Evolutionary conservation across 306 rosid species (phyloP), one percentile per base, ranked within the genome.

Genomic region (cucumber (Cucumis sativus)): DNA sequence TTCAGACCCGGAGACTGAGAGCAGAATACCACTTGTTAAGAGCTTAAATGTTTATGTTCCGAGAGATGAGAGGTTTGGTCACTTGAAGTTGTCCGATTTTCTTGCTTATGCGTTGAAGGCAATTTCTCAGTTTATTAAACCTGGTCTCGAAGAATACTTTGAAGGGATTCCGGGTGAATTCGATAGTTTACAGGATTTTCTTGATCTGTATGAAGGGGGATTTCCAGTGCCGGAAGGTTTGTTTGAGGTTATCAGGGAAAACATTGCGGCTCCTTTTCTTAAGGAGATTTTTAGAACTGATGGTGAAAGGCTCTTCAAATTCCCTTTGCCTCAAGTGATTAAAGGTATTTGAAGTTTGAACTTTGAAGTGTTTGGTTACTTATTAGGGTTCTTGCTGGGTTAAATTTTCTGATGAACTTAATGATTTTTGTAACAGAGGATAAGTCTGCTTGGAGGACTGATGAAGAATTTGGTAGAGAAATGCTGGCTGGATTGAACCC

Each of bases 401-500:
- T 69, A 20, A 25, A 15, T 45, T 69, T 45, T 45, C 10, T 40
- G 54, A 67, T 67, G 17, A 47, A 25, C 21, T 25, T 45, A 21
- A 69, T 16, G 2, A 49, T 25, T 63, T 56, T 55, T 18, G 43
- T 10, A 73, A 80, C 80, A 94, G 98, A 88, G 85, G 90, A 89
- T 77, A 83, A 76, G 81, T 84, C 89, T 51, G 91, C 96, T 7
- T 94, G 98, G 97, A 90, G 91, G 68, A 90, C 96, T 0, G 98
- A 94, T 54, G 96, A 94, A 72, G 97, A 94, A 78, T 91, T 94
- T 79, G 88, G 93, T 8, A 90, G 97, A 84, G 97, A 94, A 79
- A 90, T 94, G 93, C 75, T 94, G 73, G 98, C 98, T 6, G 98
- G 98, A 77, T 79, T 90, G 35, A 83, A 91, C 70, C 98, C 98